Base-by-base conservation (phyloP, 2,329 filamentous ascomycete genomes). In the Phyllachora maydis region DNA sequence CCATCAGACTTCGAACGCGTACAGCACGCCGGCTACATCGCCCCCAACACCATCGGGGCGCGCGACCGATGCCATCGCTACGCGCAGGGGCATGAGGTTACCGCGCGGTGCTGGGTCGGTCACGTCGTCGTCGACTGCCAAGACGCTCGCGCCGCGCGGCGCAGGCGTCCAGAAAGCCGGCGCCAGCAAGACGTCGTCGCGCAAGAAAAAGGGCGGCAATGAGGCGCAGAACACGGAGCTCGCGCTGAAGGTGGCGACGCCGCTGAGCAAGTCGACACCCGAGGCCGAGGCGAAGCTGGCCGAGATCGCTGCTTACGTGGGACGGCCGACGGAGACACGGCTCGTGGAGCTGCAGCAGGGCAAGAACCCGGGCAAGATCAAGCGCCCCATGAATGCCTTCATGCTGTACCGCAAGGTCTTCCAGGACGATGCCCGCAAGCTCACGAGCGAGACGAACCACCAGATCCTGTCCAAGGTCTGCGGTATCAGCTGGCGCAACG, bases 351-450 rank as follows among this genome's bases (percentile, higher is more conserved):
- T 74, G 7, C 61, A 67, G 20, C 62, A 65, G 36, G 63, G 68
- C 27, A 79, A 71, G 37, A 54, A 68, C 17, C 56, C 55, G 2
- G 77, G 77, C 14, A 82, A 83, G 42, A 64, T 95, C 35, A 81
- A 85, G 38, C 64, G 88, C 15, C 83, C 88, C 3, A 91, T 93
- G 74, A 98, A 98, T 46, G 85, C 79, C 1, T 98, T 95, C 53
- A 92, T 98, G 75, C 57, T 98, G 23, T 98, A 98, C 46, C 74
- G 88, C 19, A 92, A 88, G 34, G 79, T 81, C 5, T 93, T 79
- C 41, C 78, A 90, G 29, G 77, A 88, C 30, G 62, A 82, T 16
- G 79, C 78, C 28, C 92, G 92, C 47, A 58, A 65, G 24, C 78
- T 71, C 57, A 78, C 76, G 36, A 55, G 66, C 9, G 70, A 88